A percentile compares a stretch with the other conserved stretches of the same genome.
Evolutionary conservation across 768 basidiomycete species (phyloP).

Genomic region (Chiua virens): DNA sequence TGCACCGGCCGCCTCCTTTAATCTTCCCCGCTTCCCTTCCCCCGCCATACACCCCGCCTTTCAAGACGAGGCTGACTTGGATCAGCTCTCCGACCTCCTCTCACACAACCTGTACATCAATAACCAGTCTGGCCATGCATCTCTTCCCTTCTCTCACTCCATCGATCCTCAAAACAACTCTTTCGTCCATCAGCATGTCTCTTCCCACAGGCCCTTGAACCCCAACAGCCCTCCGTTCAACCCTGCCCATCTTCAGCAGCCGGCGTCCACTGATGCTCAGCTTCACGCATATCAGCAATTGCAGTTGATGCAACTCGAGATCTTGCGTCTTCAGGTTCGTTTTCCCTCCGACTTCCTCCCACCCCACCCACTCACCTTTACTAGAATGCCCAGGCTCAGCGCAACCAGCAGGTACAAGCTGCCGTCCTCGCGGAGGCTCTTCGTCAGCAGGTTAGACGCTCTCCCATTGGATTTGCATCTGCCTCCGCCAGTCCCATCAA

Average conservation of each 20-base stretch:
- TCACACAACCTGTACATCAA: constrained; percentile 52
- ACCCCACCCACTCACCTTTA: constrained; percentile 10
- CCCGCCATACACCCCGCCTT: constrained; percentile 44
- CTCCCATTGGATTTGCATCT: constrained; percentile 39
- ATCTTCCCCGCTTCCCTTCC: constrained; percentile 54
- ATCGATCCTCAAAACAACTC: constrained; percentile 67
- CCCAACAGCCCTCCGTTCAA: constrained; percentile 49
- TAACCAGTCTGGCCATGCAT: constrained; percentile 29
- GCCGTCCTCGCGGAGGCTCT: constrained; percentile 63
- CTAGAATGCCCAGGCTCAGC: constrained; percentile 67
- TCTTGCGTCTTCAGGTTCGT: constrained; percentile 76
- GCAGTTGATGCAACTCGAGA: constrained; percentile 85
- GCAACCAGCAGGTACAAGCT: constrained; percentile 60
- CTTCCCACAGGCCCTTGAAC: constrained; percentile 52
- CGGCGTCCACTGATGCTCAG: constrained; percentile 42
- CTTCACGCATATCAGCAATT: constrained; percentile 66
- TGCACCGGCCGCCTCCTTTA: constrained; percentile 61
- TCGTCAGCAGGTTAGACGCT: constrained; percentile 47
- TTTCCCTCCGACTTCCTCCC: neutral
- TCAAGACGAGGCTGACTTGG: constrained; percentile 54
- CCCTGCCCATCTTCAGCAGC: constrained; percentile 44
- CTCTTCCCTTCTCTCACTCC: constrained; percentile 66
- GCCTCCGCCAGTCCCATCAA: constrained; percentile 73
- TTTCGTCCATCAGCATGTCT: constrained; percentile 64
- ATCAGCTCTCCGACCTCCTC: constrained; percentile 59